Base-by-base conservation (phyloP, 495 filamentous ascomycete genomes). In the Aspergillus bridgeri region DNA sequence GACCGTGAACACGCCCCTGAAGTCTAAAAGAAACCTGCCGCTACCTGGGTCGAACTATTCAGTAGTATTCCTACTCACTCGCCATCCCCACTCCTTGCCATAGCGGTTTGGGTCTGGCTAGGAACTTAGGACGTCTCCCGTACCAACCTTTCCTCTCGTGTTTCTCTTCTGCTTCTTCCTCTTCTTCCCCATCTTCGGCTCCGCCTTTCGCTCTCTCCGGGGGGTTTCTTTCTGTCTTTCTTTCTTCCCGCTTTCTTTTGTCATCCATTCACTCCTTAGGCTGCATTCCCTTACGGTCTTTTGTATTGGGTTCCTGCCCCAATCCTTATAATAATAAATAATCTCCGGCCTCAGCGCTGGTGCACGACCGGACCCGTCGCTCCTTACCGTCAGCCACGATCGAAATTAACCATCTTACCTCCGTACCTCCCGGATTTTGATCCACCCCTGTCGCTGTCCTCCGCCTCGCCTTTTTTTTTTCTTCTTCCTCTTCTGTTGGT, bases 111-210 rank as follows among this genome's bases (percentile, higher is more conserved):
- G 47, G 38, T 50, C 51, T 54, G 25, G 27, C 42, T 57, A 22
- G 18, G n/a, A n/a, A n/a, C n/a, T n/a, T n/a, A n/a, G n/a, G n/a
- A n/a, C n/a, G n/a, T n/a, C 52, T 51, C 66, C 60, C 60, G 56
- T 57, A 64, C 43, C 54, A 22, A 48, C 77, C 75, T 29, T 50
- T 56, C 38, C 50, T 47, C 56, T 55, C 56, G 33, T 42, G 53
- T 59, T 53, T 48, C 20, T 29, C 27, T 29, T 29, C 27, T 29
- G 27, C 27, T 29, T 9, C 11, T 29, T 29, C 27, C 11, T 29
- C 27, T 9, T 29, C 66, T 65, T 66, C 62, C 69, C 68, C 68
- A 69, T 64, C 33, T 69, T 71, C 33, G 67, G 69, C 65, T 54
- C 38, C n/a, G 48, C n/a, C 38, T 27, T 8, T 48, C 29, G 20